These are phyloP conservation scores for Alternaria panax DNA, from an alignment of 2,329 filamentous ascomycete species.

Conservation along the genomic window DNA sequence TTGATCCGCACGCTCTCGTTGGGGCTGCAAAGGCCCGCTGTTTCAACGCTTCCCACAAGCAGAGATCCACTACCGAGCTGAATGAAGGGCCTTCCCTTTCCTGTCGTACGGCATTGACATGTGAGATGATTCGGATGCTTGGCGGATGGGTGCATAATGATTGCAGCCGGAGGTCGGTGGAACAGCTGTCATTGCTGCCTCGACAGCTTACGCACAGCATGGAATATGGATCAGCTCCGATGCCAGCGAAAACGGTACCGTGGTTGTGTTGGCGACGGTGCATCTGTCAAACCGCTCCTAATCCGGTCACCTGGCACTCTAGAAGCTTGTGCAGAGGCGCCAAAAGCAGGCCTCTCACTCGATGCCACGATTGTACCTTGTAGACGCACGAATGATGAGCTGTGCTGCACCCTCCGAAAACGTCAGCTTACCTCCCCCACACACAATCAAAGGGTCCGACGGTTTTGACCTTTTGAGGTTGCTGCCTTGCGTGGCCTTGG, in stretches of 20 bases:
- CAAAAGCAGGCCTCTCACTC: conserved; percentile 15
- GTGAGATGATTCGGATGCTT: conserved; percentile 16
- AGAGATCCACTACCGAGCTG: conserved; percentile 16
- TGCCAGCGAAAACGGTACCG: conserved; percentile 12
- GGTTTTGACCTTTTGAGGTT: neutral
- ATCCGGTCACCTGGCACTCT: conserved; percentile 10
- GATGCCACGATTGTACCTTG: conserved; percentile 15
- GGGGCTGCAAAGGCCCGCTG: conserved; percentile 19
- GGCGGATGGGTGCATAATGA: neutral
- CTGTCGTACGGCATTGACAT: conserved; percentile 25
- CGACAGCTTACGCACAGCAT: conserved; percentile 3
- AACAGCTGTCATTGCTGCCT: conserved; percentile 1
- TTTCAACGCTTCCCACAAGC: conserved; percentile 30
- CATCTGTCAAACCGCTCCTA: conserved; percentile 8
- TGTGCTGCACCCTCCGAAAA: conserved; percentile 1
- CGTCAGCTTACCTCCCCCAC: neutral
- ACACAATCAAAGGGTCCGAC: neutral
- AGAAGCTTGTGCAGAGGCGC: conserved; percentile 5
- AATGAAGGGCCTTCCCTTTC: conserved; percentile 15
- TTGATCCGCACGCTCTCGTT: conserved; percentile 20
- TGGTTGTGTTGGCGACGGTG: conserved; percentile 10
- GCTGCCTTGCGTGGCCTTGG: conserved; percentile 9
- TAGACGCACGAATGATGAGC: conserved; percentile 18
- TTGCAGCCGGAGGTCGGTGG: conserved; percentile 3
- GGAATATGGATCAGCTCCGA: conserved; percentile 10